phyloP scores from a whole-genome alignment of 2,329 filamentous ascomycete species.

The Fusarium fujikuroi region DNA sequence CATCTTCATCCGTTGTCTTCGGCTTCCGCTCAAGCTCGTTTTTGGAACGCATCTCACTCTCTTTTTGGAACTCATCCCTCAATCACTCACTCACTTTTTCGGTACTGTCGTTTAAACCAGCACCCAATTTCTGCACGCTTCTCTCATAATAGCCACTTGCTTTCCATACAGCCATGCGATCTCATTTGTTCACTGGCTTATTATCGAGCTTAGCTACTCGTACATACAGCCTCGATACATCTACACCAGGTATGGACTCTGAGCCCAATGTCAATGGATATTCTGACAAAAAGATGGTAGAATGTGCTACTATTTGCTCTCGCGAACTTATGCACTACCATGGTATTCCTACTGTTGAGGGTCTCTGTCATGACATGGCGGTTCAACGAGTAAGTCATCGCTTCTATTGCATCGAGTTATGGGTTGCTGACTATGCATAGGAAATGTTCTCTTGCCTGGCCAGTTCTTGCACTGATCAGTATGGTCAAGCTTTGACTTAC shows the following conservation, averaged over 20 bases:
- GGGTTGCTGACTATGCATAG: conserved; percentile 38
- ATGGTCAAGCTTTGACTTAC: conserved; percentile 46
- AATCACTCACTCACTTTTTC: conserved; percentile 44
- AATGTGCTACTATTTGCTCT: conserved; percentile 35
- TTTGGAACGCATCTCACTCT: conserved; percentile 40
- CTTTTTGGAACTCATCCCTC: conserved; percentile 49
- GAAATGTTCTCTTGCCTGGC: conserved; percentile 48
- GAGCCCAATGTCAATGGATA: background rate
- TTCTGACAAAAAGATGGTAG: conserved; percentile 13
- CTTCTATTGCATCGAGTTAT: background rate
- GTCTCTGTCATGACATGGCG: conserved; percentile 34
- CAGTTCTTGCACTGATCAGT: conserved; percentile 43
- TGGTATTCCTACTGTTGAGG: conserved; percentile 2
- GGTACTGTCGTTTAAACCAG: conserved; percentile 49
- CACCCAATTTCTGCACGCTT: conserved; percentile 10
- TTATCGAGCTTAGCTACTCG: conserved; percentile 19
- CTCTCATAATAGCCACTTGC: conserved; percentile 25
- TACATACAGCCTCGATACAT: background rate
- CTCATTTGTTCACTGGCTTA: conserved; percentile 8
- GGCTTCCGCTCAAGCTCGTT: conserved; percentile 40
- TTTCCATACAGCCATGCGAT: conserved; percentile 38
- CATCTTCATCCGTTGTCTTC: conserved; percentile 33
- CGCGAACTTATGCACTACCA: conserved; percentile 18
- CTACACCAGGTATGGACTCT: conserved; percentile 22
- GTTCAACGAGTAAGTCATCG: conserved; percentile 40